Conservation (phyloP, 331 rosid species). For the Rosa hybrid region DNA sequence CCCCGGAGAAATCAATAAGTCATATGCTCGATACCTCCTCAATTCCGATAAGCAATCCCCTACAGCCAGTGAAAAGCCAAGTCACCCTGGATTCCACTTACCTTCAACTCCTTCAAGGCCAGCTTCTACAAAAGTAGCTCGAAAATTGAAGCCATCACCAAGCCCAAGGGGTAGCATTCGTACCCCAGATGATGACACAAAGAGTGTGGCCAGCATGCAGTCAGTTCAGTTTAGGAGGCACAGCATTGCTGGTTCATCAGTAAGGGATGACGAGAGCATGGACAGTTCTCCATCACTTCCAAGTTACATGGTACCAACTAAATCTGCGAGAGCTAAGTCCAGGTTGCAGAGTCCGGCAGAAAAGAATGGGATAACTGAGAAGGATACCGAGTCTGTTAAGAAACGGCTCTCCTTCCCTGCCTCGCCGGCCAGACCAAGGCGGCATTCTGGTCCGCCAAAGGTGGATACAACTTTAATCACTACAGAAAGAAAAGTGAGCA, state of each 20-base stretch:
- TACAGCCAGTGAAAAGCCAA: conserved; percentile 62
- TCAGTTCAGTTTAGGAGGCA: conserved; percentile 82
- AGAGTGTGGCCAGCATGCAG: conserved; percentile 64
- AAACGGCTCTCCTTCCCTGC: conserved; percentile 78
- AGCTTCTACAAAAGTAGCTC: conserved; percentile 38
- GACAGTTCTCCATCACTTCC: conserved; percentile 74
- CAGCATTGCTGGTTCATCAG: conserved; percentile 62
- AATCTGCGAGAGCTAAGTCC: conserved; percentile 85
- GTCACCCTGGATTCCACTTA: conserved; percentile 52
- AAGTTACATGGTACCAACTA: conserved; percentile 84
- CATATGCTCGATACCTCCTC: conserved; percentile 89
- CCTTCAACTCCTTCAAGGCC: conserved; percentile 74
- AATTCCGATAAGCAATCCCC: conserved; percentile 84
- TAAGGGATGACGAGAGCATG: conserved; percentile 77
- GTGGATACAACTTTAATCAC: conserved; percentile 54
- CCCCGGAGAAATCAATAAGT: conserved; percentile 86
- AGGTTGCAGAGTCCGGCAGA: conserved; percentile 75
- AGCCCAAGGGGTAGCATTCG: conserved; percentile 59
- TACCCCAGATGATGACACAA: conserved; percentile 62
- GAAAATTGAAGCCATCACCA: conserved; percentile 59
- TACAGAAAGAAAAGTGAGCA: conserved; percentile 42
- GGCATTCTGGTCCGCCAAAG: conserved; percentile 88
- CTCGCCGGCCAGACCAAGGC: conserved; percentile 76
- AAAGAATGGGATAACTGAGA: conserved; percentile 59
- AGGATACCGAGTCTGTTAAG: conserved; percentile 64